Conservation (phyloP, 1,284 basidiomycete species). For the Microbotryomycetes sp. region DNA sequence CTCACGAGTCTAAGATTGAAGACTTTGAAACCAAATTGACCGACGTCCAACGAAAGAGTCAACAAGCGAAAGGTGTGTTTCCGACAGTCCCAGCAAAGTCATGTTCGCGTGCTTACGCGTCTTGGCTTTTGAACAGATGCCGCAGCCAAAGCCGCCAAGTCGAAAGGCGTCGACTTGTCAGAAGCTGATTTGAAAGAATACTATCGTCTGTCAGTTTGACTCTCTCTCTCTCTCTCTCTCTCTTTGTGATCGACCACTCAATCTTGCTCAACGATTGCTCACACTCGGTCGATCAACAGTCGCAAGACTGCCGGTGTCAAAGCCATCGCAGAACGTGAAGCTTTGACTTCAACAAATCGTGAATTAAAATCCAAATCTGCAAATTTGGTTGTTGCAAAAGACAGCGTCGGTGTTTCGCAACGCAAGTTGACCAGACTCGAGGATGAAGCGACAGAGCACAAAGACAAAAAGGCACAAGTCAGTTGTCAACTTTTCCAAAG, state of each 20-base stretch:
- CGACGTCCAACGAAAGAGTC: conserved; percentile 61
- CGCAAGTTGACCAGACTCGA: conserved; percentile 55
- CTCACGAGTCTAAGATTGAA: conserved; percentile 58
- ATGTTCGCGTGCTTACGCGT: conserved; percentile 1
- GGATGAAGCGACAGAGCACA: conserved; percentile 56
- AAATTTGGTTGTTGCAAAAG: conserved; percentile 50
- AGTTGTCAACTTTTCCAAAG: too few relatives aligned
- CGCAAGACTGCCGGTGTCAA: conserved; percentile 57
- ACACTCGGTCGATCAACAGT: too few relatives aligned
- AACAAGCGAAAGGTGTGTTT: conserved; percentile 57
- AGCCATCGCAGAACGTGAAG: conserved; percentile 80
- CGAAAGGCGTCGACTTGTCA: conserved; percentile 65
- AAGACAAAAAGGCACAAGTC: conserved; percentile 58
- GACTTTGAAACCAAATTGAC: conserved; percentile 59
- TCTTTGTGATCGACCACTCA: conserved; percentile 1
- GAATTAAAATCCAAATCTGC: conserved; percentile 71
- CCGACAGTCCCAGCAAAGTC: too few relatives aligned
- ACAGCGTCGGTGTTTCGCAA: conserved; percentile 60
- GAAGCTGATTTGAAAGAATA: conserved; percentile 84
- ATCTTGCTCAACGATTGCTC: too few relatives aligned
- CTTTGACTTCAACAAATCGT: conserved; percentile 70
- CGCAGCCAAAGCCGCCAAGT: conserved; percentile 64
- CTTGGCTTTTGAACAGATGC: conserved; percentile 53
- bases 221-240: background rate
- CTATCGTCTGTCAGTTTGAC: conserved; percentile 59